phyloP scores from a whole-genome alignment of 164 flowering plant genomes.

The Vitis rupestris region DNA sequence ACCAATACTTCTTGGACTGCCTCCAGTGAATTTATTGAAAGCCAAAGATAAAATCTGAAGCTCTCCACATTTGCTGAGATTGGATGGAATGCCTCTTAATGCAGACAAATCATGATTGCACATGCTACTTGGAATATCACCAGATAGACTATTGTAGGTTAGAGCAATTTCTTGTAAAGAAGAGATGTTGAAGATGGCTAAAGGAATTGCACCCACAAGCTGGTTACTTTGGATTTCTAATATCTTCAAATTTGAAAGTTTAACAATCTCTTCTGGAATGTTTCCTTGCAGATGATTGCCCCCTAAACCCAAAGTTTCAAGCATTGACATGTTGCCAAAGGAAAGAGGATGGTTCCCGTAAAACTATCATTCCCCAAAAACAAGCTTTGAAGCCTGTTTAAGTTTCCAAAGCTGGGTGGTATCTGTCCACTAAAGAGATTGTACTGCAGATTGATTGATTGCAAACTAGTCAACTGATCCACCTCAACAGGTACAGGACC shows the following conservation, averaged over 20 bases:
- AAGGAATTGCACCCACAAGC: too few relatives aligned
- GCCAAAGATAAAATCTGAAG: too few relatives aligned
- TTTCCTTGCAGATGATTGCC: neutral
- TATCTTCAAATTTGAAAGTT: neutral
- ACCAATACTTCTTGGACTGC: too few relatives aligned
- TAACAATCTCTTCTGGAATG: neutral
- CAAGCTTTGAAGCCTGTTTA: neutral
- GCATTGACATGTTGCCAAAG: neutral
- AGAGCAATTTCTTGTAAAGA: too few relatives aligned
- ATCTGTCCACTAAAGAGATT: neutral
- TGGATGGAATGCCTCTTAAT: too few relatives aligned
- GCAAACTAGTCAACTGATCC: constrained; percentile 1
- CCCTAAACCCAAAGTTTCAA: neutral
- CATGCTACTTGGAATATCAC: too few relatives aligned
- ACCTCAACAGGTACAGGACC: neutral
- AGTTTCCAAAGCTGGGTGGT: neutral
- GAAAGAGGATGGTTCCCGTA: neutral
- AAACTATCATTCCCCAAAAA: neutral
- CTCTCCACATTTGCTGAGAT: too few relatives aligned
- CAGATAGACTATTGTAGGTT: too few relatives aligned
- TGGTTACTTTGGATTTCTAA: neutral
- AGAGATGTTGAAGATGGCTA: too few relatives aligned
- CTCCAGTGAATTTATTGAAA: too few relatives aligned
- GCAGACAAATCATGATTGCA: too few relatives aligned
- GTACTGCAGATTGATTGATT: neutral